A percentile compares a stretch with the other conserved stretches of the same genome.
These are phyloP conservation scores for Ophiostoma sp. DNA, from an alignment of 2,329 filamentous ascomycete genomes.

Conservation along the genomic window DNA sequence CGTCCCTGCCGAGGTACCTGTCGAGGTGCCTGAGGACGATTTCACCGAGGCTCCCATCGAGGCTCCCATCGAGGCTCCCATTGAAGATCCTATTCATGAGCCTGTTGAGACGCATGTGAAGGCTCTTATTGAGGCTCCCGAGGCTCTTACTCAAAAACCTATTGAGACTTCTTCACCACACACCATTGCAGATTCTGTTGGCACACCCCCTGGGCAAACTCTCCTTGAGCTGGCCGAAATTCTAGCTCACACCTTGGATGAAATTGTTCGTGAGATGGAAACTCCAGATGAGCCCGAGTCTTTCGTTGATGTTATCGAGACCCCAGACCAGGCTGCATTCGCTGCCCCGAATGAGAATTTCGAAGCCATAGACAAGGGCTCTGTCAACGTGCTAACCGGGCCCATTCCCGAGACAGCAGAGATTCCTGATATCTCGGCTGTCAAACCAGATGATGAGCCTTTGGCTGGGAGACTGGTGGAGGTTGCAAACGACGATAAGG, in stretches of 20 bases:
- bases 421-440: background rate
- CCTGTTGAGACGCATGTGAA: background rate
- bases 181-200: background rate
- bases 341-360: background rate
- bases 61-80: no score
- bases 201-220: background rate
- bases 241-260: background rate
- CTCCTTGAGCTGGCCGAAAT: slow-evolving; percentile 10
- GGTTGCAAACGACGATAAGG: background rate
- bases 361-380: background rate
- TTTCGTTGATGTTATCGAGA: background rate
- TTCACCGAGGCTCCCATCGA: no score
- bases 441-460: background rate
- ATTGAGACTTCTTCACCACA: background rate
- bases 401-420: background rate
- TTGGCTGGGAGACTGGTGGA: background rate
- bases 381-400: no score
- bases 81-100: background rate
- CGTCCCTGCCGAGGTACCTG: background rate
- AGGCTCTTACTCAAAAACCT: background rate
- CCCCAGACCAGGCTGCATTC: background rate
- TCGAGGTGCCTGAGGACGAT: background rate
- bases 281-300: background rate
- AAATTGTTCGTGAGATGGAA: background rate
- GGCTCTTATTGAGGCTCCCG: background rate